Percentiles rank a stretch among this genome's conserved stretches.
phyloP scores from a whole-genome alignment of 1,139 yeast species.

The Blastobotrys serpentis region DNA sequence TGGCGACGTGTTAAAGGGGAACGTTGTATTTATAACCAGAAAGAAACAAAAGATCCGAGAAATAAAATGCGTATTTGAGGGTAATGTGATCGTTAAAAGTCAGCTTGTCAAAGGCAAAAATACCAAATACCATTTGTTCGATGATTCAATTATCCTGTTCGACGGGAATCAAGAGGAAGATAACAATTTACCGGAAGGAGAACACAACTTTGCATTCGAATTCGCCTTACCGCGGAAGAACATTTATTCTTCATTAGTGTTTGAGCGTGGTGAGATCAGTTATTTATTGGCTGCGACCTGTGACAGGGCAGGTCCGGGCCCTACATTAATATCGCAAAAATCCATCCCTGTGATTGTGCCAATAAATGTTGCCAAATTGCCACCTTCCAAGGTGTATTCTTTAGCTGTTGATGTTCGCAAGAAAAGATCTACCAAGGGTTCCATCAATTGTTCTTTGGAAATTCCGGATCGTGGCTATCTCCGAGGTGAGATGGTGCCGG shows the following conservation, averaged over 20 bases:
- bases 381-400: constrained; percentile 65
- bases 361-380: constrained; percentile 64
- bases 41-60: constrained; percentile 30
- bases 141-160: constrained; percentile 65
- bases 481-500: constrained; percentile 75
- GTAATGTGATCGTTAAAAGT: constrained; percentile 44
- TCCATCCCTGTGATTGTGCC: constrained; percentile 65
- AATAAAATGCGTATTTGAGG: constrained; percentile 33
- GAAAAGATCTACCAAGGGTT: constrained; percentile 33
- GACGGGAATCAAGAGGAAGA: constrained; percentile 42
- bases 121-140: constrained; percentile 49
- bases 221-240: constrained; percentile 72
- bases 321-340: constrained; percentile 38
- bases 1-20: constrained; percentile 59
- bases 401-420: constrained; percentile 54
- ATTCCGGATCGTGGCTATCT: constrained; percentile 69
- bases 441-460: constrained; percentile 48
- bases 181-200: constrained; percentile 51
- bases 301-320: constrained; percentile 33
- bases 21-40: constrained; percentile 35
- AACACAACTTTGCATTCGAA: constrained; percentile 83
- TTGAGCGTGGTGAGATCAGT: constrained; percentile 80
- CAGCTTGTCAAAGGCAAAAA: constrained; percentile 37
- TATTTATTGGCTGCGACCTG: constrained; percentile 63
- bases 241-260: constrained; percentile 71